Conservation (phyloP, 805 yeast species). For the Myxozyma neotropica region DNA sequence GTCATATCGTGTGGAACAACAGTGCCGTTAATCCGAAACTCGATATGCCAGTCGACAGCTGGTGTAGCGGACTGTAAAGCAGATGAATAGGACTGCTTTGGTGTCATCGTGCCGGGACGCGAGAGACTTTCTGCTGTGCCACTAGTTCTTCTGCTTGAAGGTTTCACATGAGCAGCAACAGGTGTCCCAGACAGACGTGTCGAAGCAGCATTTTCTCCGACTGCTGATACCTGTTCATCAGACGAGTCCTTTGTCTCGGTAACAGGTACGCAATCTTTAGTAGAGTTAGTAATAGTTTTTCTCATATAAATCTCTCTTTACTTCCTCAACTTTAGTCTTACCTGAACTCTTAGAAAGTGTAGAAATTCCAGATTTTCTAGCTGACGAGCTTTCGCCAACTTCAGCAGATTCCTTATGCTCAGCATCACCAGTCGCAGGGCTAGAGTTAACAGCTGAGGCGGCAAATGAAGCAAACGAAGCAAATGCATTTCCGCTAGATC, state of each 20-base stretch:
- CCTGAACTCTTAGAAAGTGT: neutral
- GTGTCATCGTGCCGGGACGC: conserved; percentile 9
- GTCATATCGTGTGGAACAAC: conserved; percentile 64
- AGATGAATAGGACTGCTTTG: conserved; percentile 28
- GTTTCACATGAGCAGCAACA: neutral
- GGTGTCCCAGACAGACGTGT: neutral
- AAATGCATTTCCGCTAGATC: conserved; percentile 14
- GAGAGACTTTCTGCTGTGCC: neutral
- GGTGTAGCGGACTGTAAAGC: conserved; percentile 25
- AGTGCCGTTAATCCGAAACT: conserved; percentile 59
- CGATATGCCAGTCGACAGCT: conserved; percentile 46
- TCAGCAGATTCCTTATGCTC: conserved; percentile 8
- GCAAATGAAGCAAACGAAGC: conserved; percentile 27
- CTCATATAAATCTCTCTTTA: neutral
- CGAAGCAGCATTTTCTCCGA: conserved; percentile 7
- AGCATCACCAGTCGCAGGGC: conserved; percentile 10
- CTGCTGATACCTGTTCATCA: neutral
- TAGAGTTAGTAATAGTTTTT: neutral
- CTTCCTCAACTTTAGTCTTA: neutral
- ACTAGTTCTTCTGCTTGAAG: neutral
- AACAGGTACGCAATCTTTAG: neutral
- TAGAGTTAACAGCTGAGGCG: conserved; percentile 16
- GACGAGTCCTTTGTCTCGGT: neutral
- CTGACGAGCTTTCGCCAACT: conserved; percentile 8
- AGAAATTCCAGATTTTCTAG: conserved; percentile 1